phyloP scores from a whole-genome alignment of 768 basidiomycete genomes.

The Mycena latifolia region DNA sequence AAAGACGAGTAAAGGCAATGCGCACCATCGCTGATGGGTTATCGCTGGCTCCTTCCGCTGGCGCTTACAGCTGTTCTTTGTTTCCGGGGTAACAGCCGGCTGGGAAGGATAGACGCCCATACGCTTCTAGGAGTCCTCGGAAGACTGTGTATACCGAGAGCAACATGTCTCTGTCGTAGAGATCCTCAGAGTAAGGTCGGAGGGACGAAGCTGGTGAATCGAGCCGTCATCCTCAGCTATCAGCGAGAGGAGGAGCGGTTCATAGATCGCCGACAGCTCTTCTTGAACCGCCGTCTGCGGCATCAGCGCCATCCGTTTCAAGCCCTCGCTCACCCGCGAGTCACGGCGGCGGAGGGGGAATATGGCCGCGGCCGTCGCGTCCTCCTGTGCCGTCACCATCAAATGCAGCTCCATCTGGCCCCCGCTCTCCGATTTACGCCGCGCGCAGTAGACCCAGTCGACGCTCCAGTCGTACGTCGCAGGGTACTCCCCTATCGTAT shows the following conservation, averaged over 20 bases:
- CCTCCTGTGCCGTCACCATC: not conserved
- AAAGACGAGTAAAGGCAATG: no score
- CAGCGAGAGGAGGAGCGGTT: not conserved
- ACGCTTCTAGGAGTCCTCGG: no score
- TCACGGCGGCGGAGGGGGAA: not conserved
- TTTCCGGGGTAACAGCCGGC: no score
- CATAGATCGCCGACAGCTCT: not conserved
- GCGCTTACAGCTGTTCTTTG: no score
- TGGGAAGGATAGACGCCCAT: no score
- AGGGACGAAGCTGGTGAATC: no score
- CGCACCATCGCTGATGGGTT: no score
- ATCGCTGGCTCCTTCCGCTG: no score
- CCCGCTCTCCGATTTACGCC: not conserved
- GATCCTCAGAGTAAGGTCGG: no score
- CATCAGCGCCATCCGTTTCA: not conserved
- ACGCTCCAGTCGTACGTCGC: constrained; percentile 2
- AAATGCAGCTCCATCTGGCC: not conserved
- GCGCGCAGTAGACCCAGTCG: not conserved
- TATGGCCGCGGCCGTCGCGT: not conserved
- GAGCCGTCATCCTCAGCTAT: not conserved
- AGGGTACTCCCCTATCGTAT: not conserved
- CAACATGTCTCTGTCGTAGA: no score
- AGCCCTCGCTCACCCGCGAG: not conserved
- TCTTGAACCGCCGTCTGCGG: not conserved
- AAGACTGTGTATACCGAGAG: no score